Base-by-base conservation (phyloP, 2,329 filamentous ascomycete genomes). In the Fusarium coicis region DNA sequence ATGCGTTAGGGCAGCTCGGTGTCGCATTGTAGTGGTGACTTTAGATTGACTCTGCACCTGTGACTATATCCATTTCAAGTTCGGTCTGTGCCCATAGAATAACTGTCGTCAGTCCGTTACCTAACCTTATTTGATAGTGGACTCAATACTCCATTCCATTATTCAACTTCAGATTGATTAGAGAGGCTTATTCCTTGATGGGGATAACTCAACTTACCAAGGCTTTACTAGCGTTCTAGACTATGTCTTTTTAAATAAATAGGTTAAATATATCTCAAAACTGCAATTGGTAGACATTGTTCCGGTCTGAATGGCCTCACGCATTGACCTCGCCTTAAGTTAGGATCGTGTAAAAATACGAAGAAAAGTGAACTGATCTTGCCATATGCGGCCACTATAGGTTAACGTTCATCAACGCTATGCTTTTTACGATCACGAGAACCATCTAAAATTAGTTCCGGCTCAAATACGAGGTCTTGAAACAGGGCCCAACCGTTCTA, bases 391-490 rank as follows among this genome's bases (percentile, higher is more conserved):
- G 50, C 12, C 15, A 14, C 34, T 40, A 54, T 30, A 54, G 50
- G 34, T 40, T 28, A 40, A n/a, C 10, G 10, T n/a, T 40, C 7
- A 14, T 4, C 34, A 40, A 54, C 34, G 34, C 50, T 54, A 40
- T 54, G 19, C 50, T 54, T 40, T 18, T 40, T 54, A 40, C 34
- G 23, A 54, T 40, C 34, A 54, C 34, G 50, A 54, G 50, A 54
- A 14, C 50, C 14, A 18, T 54, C 23, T 54, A 40, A 54, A 40
- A 54, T 54, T 54, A 54, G 50, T 28, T 39, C 50, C 34, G 34
- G 50, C 34, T 28, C 23, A n/a, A 58, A 62, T 62, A 62, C 59
- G 59, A 62, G 59, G 18, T 62, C 23, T 57, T 26, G 32, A 39
- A 44, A 62, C 26, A 23, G 52, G 50, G 18, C 39, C 50, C 23